Conservation (phyloP, 2,329 filamentous ascomycete species). For the Ophiostoma novo-ulmi region DNA sequence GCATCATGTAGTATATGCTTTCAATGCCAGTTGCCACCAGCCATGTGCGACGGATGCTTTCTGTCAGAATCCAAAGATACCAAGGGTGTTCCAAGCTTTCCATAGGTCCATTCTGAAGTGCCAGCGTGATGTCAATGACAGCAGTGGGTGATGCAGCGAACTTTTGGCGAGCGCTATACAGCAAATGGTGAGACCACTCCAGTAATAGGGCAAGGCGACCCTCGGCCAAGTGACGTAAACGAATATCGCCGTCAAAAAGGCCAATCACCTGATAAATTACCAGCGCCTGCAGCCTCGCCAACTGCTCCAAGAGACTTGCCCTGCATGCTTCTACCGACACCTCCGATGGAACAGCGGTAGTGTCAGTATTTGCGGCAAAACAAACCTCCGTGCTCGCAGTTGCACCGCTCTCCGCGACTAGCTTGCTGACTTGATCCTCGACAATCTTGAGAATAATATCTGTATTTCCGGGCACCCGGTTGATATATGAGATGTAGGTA, state of each 20-base stretch:
- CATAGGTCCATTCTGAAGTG: constrained; percentile 11
- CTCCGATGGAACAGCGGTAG: not conserved
- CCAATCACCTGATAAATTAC: constrained; percentile 47
- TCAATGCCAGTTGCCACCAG: constrained; percentile 27
- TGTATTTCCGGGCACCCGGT: not conserved
- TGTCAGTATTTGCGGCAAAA: not conserved
- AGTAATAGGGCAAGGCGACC: constrained; percentile 8
- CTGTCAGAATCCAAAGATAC: constrained; percentile 34
- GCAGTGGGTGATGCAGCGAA: not conserved
- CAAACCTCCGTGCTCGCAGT: not conserved
- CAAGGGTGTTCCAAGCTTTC: constrained; percentile 24
- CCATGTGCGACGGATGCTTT: constrained; percentile 34
- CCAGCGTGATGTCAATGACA: constrained; percentile 14
- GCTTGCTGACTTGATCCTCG: not conserved
- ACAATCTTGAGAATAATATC: not conserved
- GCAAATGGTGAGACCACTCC: not conserved
- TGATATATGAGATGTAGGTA: not conserved
- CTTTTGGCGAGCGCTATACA: not conserved
- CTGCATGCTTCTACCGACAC: not conserved
- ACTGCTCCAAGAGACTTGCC: constrained; percentile 27
- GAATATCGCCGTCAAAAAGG: constrained; percentile 48
- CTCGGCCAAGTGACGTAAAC: constrained; percentile 38
- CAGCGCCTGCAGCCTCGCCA: constrained; percentile 46
- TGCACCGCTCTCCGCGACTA: not conserved
- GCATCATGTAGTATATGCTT: constrained; percentile 29